phyloP scores from a whole-genome alignment of 1,284 basidiomycete genomes.

The Exsudoporus floridanus region DNA sequence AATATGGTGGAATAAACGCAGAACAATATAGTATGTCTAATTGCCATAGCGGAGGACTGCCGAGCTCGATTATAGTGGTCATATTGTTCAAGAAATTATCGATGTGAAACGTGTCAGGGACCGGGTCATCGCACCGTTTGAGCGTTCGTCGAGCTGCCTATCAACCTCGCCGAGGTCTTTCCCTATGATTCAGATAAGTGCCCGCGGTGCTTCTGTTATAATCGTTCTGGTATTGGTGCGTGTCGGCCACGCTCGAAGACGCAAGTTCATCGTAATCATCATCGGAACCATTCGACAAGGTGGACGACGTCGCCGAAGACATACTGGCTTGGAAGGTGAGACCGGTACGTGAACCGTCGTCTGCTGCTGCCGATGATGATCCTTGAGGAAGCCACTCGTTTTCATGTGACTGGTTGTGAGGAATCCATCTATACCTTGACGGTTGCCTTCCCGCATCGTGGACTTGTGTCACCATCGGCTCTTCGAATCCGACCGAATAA shows the following conservation, averaged over 20 bases:
- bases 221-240: conserved; percentile 7
- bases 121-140: neutral
- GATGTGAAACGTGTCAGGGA: conserved; percentile 2
- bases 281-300: conserved; percentile 26
- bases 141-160: neutral
- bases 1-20: conserved; percentile 22
- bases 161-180: conserved; percentile 4
- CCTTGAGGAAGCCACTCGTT: conserved; percentile 16
- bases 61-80: conserved; percentile 16
- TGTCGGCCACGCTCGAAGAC: conserved; percentile 4
- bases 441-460: conserved; percentile 43
- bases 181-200: conserved; percentile 13
- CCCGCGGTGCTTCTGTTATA: conserved; percentile 10
- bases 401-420: conserved; percentile 37
- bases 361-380: conserved; percentile 23
- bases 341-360: conserved; percentile 1
- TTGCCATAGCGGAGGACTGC: neutral
- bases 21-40: conserved; percentile 6
- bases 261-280: conserved; percentile 25
- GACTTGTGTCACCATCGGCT: conserved; percentile 44
- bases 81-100: conserved; percentile 19
- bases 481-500: conserved; percentile 47
- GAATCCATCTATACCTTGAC: conserved; percentile 44
- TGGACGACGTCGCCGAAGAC: conserved; percentile 30
- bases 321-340: conserved; percentile 27